phyloP scores from a whole-genome alignment of 305 asterid species.

The Plantago lanceolata region DNA sequence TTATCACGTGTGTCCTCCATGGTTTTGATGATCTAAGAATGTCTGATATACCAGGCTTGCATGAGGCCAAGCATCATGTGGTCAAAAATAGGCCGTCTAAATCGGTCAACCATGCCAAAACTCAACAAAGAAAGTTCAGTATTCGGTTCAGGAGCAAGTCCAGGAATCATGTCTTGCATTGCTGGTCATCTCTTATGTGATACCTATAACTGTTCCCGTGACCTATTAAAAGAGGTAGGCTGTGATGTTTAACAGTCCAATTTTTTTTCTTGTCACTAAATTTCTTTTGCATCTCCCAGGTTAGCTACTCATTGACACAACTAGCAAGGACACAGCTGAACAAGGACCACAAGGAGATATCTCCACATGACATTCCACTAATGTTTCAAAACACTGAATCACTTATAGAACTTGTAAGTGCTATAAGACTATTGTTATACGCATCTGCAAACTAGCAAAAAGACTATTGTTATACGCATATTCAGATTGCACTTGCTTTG shows the following conservation, averaged over 20 bases:
- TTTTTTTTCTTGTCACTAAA: constrained; percentile 23
- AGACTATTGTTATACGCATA: not conserved
- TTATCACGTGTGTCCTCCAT: not conserved
- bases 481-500: too few relatives aligned
- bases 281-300: constrained; percentile 49
- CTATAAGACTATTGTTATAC: not conserved
- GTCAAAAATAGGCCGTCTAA: constrained; percentile 97
- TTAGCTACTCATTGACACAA: constrained; percentile 89
- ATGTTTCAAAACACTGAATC: constrained; percentile 78
- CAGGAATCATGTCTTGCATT: constrained; percentile 84
- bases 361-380: constrained; percentile 74
- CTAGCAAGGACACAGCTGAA: constrained; percentile 81
- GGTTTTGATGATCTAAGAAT: not conserved
- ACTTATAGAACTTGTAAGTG: constrained; percentile 77
- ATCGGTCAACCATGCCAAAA: constrained; percentile 85
- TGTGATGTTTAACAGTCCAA: constrained; percentile 18
- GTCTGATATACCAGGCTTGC: constrained; percentile 44
- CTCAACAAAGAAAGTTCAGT: constrained; percentile 73
- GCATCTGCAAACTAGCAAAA: constrained; percentile 10
- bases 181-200: constrained; percentile 98
- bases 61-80: constrained; percentile 71
- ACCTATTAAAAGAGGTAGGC: constrained; percentile 81
- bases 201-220: constrained; percentile 81
- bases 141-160: constrained; percentile 92
- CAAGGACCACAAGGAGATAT: constrained; percentile 75